phyloP scores from a whole-genome alignment of 495 filamentous ascomycete species.

The Trichocladium antarcticum region DNA sequence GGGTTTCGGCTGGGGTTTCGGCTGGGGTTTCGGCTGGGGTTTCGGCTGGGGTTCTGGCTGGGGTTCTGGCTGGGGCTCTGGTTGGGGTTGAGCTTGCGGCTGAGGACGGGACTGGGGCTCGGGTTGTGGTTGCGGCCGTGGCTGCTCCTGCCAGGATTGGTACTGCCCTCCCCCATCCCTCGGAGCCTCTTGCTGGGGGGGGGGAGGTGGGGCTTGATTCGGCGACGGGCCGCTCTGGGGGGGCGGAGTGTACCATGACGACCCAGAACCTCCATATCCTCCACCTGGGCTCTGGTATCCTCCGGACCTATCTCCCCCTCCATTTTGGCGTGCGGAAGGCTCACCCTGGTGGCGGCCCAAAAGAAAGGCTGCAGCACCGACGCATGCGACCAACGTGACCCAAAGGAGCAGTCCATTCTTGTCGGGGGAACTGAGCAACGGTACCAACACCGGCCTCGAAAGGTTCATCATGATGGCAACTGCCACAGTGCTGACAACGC shows the following conservation, averaged over 20 bases:
- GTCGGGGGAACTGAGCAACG: slow-evolving; percentile 40
- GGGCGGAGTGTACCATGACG: slow-evolving; percentile 21
- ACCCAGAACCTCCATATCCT: slow-evolving; percentile 15
- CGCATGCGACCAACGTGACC: not conserved
- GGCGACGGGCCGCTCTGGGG: slow-evolving; percentile 31
- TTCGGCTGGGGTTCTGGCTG: not conserved
- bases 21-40: not conserved
- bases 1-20: not conserved
- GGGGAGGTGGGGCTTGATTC: slow-evolving; percentile 32
- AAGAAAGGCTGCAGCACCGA: slow-evolving; percentile 7
- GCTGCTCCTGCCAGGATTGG: slow-evolving; percentile 34
- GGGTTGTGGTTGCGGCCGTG: slow-evolving; percentile 22
- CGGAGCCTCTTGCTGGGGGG: slow-evolving; percentile 23
- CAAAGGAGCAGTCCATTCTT: slow-evolving; percentile 1
- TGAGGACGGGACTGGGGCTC: slow-evolving; percentile 11
- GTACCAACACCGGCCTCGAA: slow-evolving; percentile 56
- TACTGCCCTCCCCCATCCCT: slow-evolving; percentile 23
- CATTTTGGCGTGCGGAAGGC: not conserved
- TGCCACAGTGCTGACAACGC: slow-evolving; percentile 61
- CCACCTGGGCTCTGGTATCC: slow-evolving; percentile 4
- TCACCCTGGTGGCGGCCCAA: slow-evolving; percentile 7
- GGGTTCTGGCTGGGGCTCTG: not conserved
- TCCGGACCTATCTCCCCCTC: slow-evolving; percentile 11
- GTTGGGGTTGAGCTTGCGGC: slow-evolving; percentile 1
- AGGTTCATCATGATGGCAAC: slow-evolving; percentile 53